Base-by-base conservation (phyloP, 805 yeast genomes). In the Candida succiphila region DNA sequence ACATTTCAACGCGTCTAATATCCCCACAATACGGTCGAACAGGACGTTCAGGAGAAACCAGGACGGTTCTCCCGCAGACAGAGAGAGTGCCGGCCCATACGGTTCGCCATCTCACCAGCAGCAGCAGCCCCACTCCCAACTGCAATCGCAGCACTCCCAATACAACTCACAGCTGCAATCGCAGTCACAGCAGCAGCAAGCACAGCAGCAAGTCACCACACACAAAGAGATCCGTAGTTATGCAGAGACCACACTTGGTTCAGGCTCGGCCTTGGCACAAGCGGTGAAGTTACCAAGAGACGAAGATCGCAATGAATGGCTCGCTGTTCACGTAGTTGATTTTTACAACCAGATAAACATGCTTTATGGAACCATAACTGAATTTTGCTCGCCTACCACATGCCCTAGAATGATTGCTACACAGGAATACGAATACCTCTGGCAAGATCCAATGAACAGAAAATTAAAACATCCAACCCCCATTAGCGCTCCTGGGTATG, bases 341-440 rank as follows among this genome's bases (percentile, higher is more conserved):
- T 92, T 89, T 52, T 89, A 84, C 61, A 88, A 88, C 54, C 98
- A 89, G 54, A 79, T 89, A 44, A 89, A 89, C 58, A 92, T 89
- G 98, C 64, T 89, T 7, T 89, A 92, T 48, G 96, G 96, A 8
- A 77, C 96, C 4, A 83, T 92, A 42, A 89, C 97, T 1, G 95
- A 87, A 59, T 88, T 92, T 51, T 92, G 99, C 56, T 86, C 96
- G 0, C 96, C 97, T 3, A 57, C 63, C n/a, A 72, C 94, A 3
- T 92, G 99, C 54, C 97, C 98, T 2, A 65, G 92, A 37, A 92
- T 92, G 99, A 88, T 84, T 37, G 99, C 99, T 16, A 89, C 97
- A 0, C 92, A 81, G 40, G 96, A 88, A 61, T 89, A 87, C 52
- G 98, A 92, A 57, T 92, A 92, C 51, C 67, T 92, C 38, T 92